Evolutionary conservation across 2,329 filamentous ascomycete genomes (phyloP), one percentile per base, ranked within the genome.

Genomic region (Penicillium sp.): DNA sequence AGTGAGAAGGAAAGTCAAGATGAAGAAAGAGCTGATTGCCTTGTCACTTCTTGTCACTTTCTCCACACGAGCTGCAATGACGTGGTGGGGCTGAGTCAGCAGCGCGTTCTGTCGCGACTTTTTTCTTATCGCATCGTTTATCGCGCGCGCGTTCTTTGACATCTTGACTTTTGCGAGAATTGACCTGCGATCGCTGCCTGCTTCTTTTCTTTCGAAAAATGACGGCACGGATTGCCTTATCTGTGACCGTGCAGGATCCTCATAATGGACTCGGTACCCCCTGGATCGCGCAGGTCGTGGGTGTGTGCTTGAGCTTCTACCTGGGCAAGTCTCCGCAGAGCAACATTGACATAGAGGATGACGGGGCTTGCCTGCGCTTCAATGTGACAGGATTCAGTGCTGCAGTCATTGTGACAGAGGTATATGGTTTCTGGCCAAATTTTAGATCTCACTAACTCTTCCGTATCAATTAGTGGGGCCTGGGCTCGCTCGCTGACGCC

Each of bases 311-410:
- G 37, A 49, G 44, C 7, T 49, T 38, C 32, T 62, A 60, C 23
- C 46, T 53, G 10, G 44, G 51, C 22, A 47, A 48, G 37, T 29
- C 32, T 28, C 18, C 34, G 26, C 38, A 51, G 20, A 44, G 46
- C 41, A 42, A 20, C 11, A 32, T 57, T 13, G 35, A 57, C 5
- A 50, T 59, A 22, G 56, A 66, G 37, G 63, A 71, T 45, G 59
- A 70, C 56, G 67, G 63, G 10, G 62, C 59, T 26, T 64, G 59
- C 37, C 50, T 71, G 37, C 62, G 57, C n/a, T 63, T 71, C 42
- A 49, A 35, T 16, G 52, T 50, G 13, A 6, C 26, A 6, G 51
- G 44, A 6, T 13, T 42, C 32, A n/a, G 41, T 16, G 7, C 18
- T 35, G 28, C 28, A 24, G 65, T 63, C 7, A 52, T 66, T 35